These are phyloP conservation scores for Clitoria ternatea DNA, from an alignment of 306 rosid species.

Conservation along the genomic window DNA sequence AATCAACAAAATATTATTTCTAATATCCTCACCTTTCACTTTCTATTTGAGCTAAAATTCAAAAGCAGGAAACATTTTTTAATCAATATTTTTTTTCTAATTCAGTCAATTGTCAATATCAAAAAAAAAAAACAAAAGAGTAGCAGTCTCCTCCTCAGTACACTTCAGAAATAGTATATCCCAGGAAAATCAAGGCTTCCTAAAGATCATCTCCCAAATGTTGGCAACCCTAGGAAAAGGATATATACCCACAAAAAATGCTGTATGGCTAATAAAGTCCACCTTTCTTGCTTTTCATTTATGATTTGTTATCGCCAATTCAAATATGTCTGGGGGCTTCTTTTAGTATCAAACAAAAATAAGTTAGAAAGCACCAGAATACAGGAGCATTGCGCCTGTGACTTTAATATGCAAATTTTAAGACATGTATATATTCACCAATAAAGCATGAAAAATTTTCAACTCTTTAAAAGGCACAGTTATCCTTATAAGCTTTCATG, in stretches of 20 bases:
- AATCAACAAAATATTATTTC: background rate
- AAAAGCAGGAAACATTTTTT: background rate
- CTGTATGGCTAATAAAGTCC: background rate
- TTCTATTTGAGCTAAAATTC: background rate
- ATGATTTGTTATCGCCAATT: background rate
- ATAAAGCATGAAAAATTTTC: background rate
- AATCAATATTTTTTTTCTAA: too few species aligned
- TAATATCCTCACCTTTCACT: background rate
- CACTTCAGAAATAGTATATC: background rate
- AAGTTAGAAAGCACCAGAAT: constrained; percentile 2
- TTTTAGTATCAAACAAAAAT: constrained; percentile 6
- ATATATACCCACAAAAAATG: background rate
- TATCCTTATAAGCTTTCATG: background rate
- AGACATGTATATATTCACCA: background rate
- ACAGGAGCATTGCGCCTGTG: background rate
- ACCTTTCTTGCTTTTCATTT: background rate
- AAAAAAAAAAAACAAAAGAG: background rate
- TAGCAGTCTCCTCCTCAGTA: background rate
- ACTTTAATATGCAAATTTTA: background rate
- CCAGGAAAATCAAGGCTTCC: background rate
- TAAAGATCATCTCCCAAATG: background rate
- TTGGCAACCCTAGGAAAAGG: background rate
- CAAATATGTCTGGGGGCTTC: background rate
- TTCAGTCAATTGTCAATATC: too few species aligned
- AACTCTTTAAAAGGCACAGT: background rate